A percentile compares a stretch with the other conserved stretches of the same genome.
Evolutionary conservation across 257 asterid species (phyloP).

Genomic region (Misopates orontium): DNA sequence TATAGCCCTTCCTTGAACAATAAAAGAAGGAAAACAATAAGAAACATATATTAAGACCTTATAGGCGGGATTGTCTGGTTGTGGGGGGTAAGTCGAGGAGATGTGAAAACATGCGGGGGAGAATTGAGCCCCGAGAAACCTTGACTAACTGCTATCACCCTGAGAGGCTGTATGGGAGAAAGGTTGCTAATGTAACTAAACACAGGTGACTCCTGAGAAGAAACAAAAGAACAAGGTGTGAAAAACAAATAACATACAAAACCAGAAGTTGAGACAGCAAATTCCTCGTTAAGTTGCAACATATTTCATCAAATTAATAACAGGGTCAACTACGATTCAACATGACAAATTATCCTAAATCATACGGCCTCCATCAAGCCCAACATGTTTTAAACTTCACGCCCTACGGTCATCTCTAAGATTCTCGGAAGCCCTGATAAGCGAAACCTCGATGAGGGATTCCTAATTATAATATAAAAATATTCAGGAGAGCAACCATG

Average conservation of each 20-base stretch:
- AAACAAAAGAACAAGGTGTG: slow-evolving; percentile 20
- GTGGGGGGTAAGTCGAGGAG: slow-evolving; percentile 40
- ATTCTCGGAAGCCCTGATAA: neutral
- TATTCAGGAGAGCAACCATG: neutral
- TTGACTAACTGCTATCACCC: slow-evolving; percentile 32
- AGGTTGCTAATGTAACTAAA: slow-evolving; percentile 50
- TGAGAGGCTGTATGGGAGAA: slow-evolving; percentile 52
- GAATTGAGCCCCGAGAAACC: slow-evolving; percentile 48
- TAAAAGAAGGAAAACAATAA: neutral
- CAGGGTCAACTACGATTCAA: neutral
- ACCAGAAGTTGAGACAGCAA: slow-evolving; percentile 17
- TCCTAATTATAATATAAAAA: neutral
- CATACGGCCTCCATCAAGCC: too few species aligned
- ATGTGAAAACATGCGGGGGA: slow-evolving; percentile 49
- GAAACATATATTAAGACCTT: slow-evolving; percentile 34
- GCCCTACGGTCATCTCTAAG: neutral
- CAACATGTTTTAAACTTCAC: too few species aligned
- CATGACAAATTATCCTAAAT: neutral
- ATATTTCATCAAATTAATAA: slow-evolving; percentile 7
- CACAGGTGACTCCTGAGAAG: slow-evolving; percentile 54
- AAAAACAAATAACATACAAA: slow-evolving; percentile 22
- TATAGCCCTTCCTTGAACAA: too few species aligned
- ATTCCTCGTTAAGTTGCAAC: neutral
- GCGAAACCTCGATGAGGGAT: neutral
- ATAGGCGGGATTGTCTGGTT: slow-evolving; percentile 26